These are phyloP conservation scores for Zygosaccharomyces kombuchaensis DNA, from an alignment of 805 yeast species.

Conservation along the genomic window DNA sequence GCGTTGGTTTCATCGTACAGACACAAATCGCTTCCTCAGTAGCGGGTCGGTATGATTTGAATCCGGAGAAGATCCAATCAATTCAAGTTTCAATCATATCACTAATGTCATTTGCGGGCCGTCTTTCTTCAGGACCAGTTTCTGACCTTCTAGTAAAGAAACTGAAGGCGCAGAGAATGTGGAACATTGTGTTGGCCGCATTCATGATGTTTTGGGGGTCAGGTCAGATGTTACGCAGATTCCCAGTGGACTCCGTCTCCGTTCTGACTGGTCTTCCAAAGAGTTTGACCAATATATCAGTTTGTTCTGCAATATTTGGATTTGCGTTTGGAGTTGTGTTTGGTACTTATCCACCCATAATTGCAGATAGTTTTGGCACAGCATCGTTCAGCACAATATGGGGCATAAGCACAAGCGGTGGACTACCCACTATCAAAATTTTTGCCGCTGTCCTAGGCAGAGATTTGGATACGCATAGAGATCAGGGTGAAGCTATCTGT, in stretches of 20 bases:
- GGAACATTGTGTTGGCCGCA: slow-evolving; percentile 53
- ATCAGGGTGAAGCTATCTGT: slow-evolving; percentile 41
- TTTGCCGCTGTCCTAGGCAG: slow-evolving; percentile 54
- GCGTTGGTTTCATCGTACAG: slow-evolving; percentile 68
- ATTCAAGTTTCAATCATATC: slow-evolving; percentile 67
- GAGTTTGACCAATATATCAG: slow-evolving; percentile 41
- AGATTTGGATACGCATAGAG: slow-evolving; percentile 45
- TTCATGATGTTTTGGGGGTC: slow-evolving; percentile 30
- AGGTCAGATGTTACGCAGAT: slow-evolving; percentile 30
- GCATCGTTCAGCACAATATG: slow-evolving; percentile 66
- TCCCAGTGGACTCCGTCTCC: neutral
- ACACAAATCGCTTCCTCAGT: slow-evolving; percentile 38
- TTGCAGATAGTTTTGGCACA: slow-evolving; percentile 70
- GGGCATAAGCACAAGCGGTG: slow-evolving; percentile 74
- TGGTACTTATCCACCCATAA: slow-evolving; percentile 71
- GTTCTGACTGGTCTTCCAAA: slow-evolving; percentile 9
- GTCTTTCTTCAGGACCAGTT: slow-evolving; percentile 59
- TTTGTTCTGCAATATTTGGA: slow-evolving; percentile 56
- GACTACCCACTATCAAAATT: slow-evolving; percentile 49
- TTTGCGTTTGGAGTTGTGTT: slow-evolving; percentile 64
- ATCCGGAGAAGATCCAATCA: slow-evolving; percentile 54
- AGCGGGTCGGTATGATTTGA: slow-evolving; percentile 11
- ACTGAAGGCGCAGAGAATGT: slow-evolving; percentile 53
- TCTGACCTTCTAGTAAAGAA: slow-evolving; percentile 56
- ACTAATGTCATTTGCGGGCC: slow-evolving; percentile 58